Percentiles rank a stretch among this genome's conserved stretches.
phyloP scores from a whole-genome alignment of 2,329 filamentous ascomycete genomes.

The Aspergillus ustus region DNA sequence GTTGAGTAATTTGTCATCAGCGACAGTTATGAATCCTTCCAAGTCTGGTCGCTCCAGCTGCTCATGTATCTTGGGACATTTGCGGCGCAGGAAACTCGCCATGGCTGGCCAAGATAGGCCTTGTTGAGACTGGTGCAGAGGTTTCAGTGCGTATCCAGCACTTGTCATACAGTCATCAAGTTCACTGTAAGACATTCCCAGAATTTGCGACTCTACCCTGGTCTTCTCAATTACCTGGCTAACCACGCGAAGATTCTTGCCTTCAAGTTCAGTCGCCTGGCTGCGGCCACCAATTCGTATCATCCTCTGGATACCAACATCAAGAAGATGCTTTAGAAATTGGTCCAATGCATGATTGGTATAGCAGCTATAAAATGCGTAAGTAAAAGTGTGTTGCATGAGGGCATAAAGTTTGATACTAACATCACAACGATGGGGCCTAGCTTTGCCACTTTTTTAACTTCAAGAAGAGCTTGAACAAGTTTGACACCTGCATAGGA shows the following conservation, averaged over 20 bases:
- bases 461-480: slow-evolving; percentile 2
- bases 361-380: slow-evolving; percentile 7
- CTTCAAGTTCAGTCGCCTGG: background rate
- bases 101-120: background rate
- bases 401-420: background rate
- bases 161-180: background rate
- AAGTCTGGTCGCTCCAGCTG: background rate
- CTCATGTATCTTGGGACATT: background rate
- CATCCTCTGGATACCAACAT: slow-evolving; percentile 5
- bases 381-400: background rate
- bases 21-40: background rate
- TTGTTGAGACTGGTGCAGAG: background rate
- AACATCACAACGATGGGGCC: background rate
- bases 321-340: slow-evolving; percentile 7
- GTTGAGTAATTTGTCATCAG: background rate
- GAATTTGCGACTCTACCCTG: background rate
- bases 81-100: background rate
- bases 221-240: slow-evolving; percentile 2
- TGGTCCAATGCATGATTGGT: slow-evolving; percentile 16
- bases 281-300: slow-evolving; percentile 13
- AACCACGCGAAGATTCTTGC: background rate
- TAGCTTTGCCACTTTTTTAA: background rate
- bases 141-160: background rate
- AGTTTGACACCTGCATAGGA: slow-evolving; percentile 30
- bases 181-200: background rate